Evolutionary conservation across 768 basidiomycete genomes (phyloP).

Genomic region (Crucibulum laeve): DNA sequence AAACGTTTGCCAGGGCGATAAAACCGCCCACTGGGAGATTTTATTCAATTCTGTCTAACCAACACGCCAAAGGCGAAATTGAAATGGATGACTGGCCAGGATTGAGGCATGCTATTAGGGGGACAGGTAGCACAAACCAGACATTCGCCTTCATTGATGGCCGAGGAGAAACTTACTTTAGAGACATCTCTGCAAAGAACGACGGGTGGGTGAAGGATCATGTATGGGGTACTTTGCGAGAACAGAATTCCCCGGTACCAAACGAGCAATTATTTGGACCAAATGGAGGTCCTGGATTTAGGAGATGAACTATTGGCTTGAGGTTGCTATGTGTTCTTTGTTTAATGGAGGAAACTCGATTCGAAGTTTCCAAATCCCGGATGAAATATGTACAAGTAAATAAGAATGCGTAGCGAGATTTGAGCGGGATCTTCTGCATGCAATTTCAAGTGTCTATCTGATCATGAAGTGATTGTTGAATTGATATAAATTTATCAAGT

Average conservation of each 20-base stretch:
- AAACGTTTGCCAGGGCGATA: conserved; percentile 22
- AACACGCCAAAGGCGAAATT: conserved; percentile 24
- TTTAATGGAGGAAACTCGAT: too few relatives aligned
- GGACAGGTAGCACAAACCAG: conserved; percentile 24
- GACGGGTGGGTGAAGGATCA: conserved; percentile 25
- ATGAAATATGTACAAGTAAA: too few relatives aligned
- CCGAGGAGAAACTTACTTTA: conserved; percentile 24
- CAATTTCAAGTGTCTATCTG: too few relatives aligned
- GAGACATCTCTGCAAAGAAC: conserved; percentile 24
- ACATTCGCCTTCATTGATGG: conserved; percentile 24
- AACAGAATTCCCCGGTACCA: conserved; percentile 23
- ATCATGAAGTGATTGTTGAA: too few relatives aligned
- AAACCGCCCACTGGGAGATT: conserved; percentile 18
- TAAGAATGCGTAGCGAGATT: too few relatives aligned
- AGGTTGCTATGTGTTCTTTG: too few relatives aligned
- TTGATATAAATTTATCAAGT: conserved; percentile 47
- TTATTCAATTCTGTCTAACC: conserved; percentile 21
- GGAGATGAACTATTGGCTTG: conserved; percentile 6
- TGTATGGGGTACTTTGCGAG: conserved; percentile 24
- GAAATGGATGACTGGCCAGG: conserved; percentile 29
- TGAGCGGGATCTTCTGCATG: too few relatives aligned
- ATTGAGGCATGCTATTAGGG: conserved; percentile 26
- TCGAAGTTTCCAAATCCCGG: too few relatives aligned
- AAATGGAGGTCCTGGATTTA: conserved; percentile 24
- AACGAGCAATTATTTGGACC: conserved; percentile 23